phyloP scores from a whole-genome alignment of 2,329 filamentous ascomycete species.

The Hysterium pulicare region DNA sequence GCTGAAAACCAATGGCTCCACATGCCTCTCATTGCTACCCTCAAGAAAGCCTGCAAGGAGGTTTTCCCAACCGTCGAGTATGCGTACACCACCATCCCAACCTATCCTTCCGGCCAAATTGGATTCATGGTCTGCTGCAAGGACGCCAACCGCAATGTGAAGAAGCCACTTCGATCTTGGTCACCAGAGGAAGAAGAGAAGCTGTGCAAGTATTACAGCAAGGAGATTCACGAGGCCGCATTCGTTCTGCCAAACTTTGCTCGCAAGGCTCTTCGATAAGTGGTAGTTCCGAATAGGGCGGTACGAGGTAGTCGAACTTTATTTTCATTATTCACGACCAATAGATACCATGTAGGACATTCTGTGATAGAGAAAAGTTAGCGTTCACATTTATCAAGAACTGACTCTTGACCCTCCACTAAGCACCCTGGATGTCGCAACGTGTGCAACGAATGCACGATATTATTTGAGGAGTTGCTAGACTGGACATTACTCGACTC shows the following conservation, averaged over 20 bases:
- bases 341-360: constrained; percentile 30
- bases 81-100: constrained; percentile 98
- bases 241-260: constrained; percentile 95
- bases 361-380: constrained; percentile 22
- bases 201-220: constrained; percentile 95
- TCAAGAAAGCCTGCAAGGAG: constrained; percentile 95
- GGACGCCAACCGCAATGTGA: constrained; percentile 79
- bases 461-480: too few relatives aligned
- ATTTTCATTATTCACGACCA: constrained; percentile 15
- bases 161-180: constrained; percentile 79
- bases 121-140: constrained; percentile 99
- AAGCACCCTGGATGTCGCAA: too few relatives aligned
- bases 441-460: too few relatives aligned
- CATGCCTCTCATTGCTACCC: constrained; percentile 84
- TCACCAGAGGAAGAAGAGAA: constrained; percentile 84
- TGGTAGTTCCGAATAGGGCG: constrained; percentile 5
- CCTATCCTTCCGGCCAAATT: constrained; percentile 98
- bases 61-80: constrained; percentile 98
- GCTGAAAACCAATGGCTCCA: constrained; percentile 99
- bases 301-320: constrained; percentile 1
- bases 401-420: too few relatives aligned
- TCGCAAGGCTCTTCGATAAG: constrained; percentile 61
- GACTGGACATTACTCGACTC: too few relatives aligned
- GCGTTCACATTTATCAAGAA: constrained; percentile 7
- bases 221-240: constrained; percentile 90